Conservation (phyloP, 225 moss, liverwort and hornwort genomes). For the Physcomitrium patens region DNA sequence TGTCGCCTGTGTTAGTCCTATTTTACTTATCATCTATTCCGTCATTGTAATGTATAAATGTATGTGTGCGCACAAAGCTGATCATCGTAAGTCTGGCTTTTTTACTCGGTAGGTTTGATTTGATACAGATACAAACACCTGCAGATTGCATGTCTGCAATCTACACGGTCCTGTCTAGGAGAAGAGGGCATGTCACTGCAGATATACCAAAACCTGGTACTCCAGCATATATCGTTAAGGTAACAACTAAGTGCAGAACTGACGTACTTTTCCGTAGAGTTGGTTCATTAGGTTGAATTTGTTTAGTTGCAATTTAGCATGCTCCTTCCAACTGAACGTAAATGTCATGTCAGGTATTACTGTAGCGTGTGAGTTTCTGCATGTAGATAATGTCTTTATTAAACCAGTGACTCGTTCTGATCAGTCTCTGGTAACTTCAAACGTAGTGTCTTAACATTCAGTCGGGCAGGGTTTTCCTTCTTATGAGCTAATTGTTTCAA, state of each 20-base stretch:
- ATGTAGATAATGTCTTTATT: background rate
- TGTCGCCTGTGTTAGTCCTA: background rate
- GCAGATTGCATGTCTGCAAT: slow-evolving; percentile 99
- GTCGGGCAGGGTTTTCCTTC: background rate
- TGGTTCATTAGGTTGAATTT: background rate
- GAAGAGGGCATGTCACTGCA: slow-evolving; percentile 98
- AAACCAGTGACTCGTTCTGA: background rate
- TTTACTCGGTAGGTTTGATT: slow-evolving; percentile 26
- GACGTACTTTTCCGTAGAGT: background rate
- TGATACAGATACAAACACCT: slow-evolving; percentile 94
- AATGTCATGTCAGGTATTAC: background rate
- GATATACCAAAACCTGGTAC: slow-evolving; percentile 99
- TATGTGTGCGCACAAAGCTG: background rate
- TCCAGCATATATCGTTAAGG: slow-evolving; percentile 97
- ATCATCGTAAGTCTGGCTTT: slow-evolving; percentile 1
- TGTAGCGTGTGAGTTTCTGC: background rate
- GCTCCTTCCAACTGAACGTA: background rate
- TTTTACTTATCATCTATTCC: background rate
- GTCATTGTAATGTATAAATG: too few species aligned
- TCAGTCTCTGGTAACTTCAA: background rate
- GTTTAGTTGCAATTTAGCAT: background rate
- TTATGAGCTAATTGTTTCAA: background rate
- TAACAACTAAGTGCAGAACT: slow-evolving; percentile 29
- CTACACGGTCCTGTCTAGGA: slow-evolving; percentile 91
- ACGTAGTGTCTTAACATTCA: background rate